Conservation (phyloP, 495 filamentous ascomycete genomes). For the Hypoxylon lienhwacheense region DNA sequence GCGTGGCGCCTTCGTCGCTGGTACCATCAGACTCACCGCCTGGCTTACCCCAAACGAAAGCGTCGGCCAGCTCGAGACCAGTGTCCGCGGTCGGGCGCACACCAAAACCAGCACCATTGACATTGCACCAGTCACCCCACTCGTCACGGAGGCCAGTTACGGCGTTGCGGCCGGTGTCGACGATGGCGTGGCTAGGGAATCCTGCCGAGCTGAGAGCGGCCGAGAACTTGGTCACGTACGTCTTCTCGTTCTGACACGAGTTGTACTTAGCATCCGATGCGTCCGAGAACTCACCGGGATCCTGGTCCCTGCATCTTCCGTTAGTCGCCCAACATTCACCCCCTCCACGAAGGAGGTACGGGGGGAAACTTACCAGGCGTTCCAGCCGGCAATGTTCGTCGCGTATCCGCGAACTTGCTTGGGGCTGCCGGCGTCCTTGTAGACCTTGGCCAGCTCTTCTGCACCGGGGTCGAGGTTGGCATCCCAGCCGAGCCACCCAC, state of each 20-base stretch:
- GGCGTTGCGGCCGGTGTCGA: conserved; percentile 69
- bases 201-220: conserved; percentile 62
- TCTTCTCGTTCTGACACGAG: conserved; percentile 69
- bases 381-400: conserved; percentile 82
- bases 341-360: too few relatives aligned
- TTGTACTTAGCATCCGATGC: conserved; percentile 59
- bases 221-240: conserved; percentile 67
- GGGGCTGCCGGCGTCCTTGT: conserved; percentile 65
- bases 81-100: conserved; percentile 66
- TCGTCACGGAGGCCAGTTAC: conserved; percentile 66
- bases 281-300: conserved; percentile 67
- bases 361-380: conserved; percentile 56
- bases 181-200: conserved; percentile 73
- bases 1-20: conserved; percentile 58
- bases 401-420: conserved; percentile 69
- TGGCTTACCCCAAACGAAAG: conserved; percentile 85
- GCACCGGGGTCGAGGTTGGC: conserved; percentile 75
- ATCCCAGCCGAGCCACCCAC: conserved; percentile 82
- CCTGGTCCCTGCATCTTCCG: conserved; percentile 49
- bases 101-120: conserved; percentile 74
- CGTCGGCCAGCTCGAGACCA: conserved; percentile 63
- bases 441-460: conserved; percentile 65
- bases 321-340: too few relatives aligned
- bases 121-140: conserved; percentile 88
- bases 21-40: conserved; percentile 83